Evolutionary conservation across 2,329 filamentous ascomycete species (phyloP).

Genomic region (Neoscytalidium dimidiatum): DNA sequence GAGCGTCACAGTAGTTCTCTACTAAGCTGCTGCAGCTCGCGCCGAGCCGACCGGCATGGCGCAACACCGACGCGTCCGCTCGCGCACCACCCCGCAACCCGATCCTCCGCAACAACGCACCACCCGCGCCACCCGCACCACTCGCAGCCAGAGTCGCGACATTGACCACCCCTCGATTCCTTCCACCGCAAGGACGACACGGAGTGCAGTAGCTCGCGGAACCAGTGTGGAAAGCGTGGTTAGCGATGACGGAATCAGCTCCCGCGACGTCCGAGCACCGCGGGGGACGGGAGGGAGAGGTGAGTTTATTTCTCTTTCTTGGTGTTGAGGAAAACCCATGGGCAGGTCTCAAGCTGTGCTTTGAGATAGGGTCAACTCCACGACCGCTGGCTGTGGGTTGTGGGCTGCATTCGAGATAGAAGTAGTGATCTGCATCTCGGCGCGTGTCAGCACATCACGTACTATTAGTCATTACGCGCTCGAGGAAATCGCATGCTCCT

Average conservation of each 20-base stretch:
- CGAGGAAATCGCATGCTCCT: too few relatives aligned
- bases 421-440: too few relatives aligned
- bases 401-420: too few relatives aligned
- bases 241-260: slow-evolving; percentile 30
- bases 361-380: too few relatives aligned
- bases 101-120: slow-evolving; percentile 23
- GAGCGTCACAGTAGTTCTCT: background rate
- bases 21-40: background rate
- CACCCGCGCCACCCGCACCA: slow-evolving; percentile 25
- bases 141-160: slow-evolving; percentile 43
- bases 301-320: background rate
- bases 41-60: background rate
- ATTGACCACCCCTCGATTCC: slow-evolving; percentile 27
- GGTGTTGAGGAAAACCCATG: too few relatives aligned
- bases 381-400: too few relatives aligned
- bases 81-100: slow-evolving; percentile 34
- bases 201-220: slow-evolving; percentile 32
- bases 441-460: too few relatives aligned
- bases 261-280: slow-evolving; percentile 24
- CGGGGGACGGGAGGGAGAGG: slow-evolving; percentile 24
- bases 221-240: slow-evolving; percentile 29
- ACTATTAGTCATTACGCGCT: too few relatives aligned
- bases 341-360: too few relatives aligned
- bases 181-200: slow-evolving; percentile 24
- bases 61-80: slow-evolving; percentile 32